phyloP scores from a whole-genome alignment of 148 eudicot species.

The Rhododendron kiyosumense region DNA sequence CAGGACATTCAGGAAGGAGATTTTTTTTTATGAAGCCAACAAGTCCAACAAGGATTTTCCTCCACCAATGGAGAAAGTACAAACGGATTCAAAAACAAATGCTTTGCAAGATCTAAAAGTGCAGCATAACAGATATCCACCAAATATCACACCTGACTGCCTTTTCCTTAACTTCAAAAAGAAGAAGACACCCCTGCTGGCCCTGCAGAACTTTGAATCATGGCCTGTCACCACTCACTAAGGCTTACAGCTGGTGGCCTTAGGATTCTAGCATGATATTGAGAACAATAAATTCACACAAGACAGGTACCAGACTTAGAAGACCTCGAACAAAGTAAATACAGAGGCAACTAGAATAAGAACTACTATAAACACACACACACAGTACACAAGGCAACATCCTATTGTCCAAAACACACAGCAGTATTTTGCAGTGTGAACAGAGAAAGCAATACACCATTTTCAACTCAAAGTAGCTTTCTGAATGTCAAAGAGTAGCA shows the following conservation, averaged over 20 bases:
- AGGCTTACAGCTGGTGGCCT: background rate
- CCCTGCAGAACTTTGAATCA: background rate
- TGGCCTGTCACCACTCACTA: background rate
- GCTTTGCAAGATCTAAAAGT: background rate
- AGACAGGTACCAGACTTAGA: background rate
- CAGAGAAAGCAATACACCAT: background rate
- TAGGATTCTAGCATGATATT: background rate
- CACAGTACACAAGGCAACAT: background rate
- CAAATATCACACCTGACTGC: background rate
- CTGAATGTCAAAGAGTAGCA: conserved; percentile 14
- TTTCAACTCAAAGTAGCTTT: background rate
- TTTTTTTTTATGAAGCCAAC: background rate
- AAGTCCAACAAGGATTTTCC: background rate
- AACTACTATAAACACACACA: background rate
- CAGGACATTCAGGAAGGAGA: background rate
- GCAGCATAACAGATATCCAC: background rate
- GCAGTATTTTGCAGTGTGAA: background rate
- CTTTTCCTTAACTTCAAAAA: background rate
- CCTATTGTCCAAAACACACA: background rate
- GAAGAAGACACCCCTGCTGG: background rate
- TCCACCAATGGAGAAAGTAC: background rate
- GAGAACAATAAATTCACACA: background rate
- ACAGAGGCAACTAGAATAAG: background rate
- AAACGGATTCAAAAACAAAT: background rate
- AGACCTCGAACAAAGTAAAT: background rate